Evolutionary conservation across 306 rosid genomes (phyloP), one percentile per base, ranked within the genome.

Genomic region (Acacia crassicarpa): DNA sequence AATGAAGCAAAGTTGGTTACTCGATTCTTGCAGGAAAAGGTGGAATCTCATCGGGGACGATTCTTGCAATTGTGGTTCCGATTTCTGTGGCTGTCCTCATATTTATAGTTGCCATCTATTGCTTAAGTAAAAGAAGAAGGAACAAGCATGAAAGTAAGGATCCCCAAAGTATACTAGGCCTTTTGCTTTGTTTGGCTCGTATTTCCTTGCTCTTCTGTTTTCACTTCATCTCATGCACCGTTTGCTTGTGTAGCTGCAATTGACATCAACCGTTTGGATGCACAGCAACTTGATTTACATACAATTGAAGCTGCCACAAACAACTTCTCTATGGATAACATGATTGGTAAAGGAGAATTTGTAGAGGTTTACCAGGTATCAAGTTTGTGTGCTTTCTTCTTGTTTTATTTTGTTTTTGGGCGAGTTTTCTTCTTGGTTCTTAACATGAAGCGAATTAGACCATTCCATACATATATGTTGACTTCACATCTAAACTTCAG

Each of bases 291-390:
- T 72, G 82, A 81, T 75, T 86, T 86, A 3, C 20, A 23, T 46
- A 84, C 81, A 8, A 84, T 89, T 33, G 76, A 63, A 76, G 85
- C 83, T 0, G 94, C 92, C 33, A 91, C 90, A 13, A 59, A 75
- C 80, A 84, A 86, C 1, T 91, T 91, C 72, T 87, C 91, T 19
- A 70, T 23, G 1, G 86, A 67, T 12, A 82, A 85, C 30, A 82
- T 84, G 80, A 20, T 91, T 15, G 90, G 91, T 1, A 84, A 75
- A 68, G 94, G 92, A 49, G 89, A 86, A 61, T 87, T 85, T 76
- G 91, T 87, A 22, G 77, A 22, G 74, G 88, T 90, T 66, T 90
- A 63, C 84, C 83, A 82, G 89, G 94, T 90, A 80, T 1, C 23
- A 30, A 67, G 40, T 46, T n/a, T 13, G 46, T 16, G 27, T n/a